Evolutionary conservation across 2,329 filamentous ascomycete genomes (phyloP).

Genomic region (Hymenoscyphus occultus): DNA sequence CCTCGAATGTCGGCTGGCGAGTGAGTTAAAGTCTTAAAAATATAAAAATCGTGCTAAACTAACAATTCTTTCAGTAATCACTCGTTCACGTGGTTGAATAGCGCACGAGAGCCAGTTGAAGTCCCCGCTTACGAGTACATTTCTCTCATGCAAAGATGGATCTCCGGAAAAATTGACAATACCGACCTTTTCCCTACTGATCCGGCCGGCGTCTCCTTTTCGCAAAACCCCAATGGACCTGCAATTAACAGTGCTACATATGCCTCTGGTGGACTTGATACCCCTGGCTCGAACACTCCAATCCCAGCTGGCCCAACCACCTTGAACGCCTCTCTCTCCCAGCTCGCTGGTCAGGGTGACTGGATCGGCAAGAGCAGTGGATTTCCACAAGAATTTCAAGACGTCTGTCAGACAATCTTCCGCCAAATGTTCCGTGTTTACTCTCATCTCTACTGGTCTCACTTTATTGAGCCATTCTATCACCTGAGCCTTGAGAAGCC

Average conservation of each 20-base stretch:
- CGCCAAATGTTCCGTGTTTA: conserved; percentile 99
- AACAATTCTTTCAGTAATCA: conserved; percentile 59
- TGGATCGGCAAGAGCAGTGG: conserved; percentile 93
- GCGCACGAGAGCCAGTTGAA: conserved; percentile 81
- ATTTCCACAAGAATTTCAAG: conserved; percentile 85
- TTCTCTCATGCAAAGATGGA: conserved; percentile 94
- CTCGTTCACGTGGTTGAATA: conserved; percentile 95
- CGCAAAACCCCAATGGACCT: conserved; percentile 60
- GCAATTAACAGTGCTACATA: conserved; percentile 55
- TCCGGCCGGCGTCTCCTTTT: conserved; percentile 64
- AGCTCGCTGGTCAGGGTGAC: conserved; percentile 59
- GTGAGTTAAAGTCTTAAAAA: conserved; percentile 54
- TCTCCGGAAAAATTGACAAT: conserved; percentile 92
- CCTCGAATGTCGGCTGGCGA: conserved; percentile 91
- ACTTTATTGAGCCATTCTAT: conserved; percentile 83
- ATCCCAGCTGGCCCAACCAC: conserved; percentile 40
- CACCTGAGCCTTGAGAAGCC: conserved; percentile 78
- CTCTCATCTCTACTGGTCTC: conserved; percentile 95
- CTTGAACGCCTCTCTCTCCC: conserved; percentile 54
- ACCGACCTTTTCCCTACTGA: conserved; percentile 87
- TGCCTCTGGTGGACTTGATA: conserved; percentile 50
- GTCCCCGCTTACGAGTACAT: conserved; percentile 93
- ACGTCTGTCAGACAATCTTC: conserved; percentile 90
- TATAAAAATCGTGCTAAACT: neutral
- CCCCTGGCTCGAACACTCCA: conserved; percentile 39